Evolutionary conservation across 495 filamentous ascomycete genomes (phyloP).

Genomic region (Neurospora tetrasperma): DNA sequence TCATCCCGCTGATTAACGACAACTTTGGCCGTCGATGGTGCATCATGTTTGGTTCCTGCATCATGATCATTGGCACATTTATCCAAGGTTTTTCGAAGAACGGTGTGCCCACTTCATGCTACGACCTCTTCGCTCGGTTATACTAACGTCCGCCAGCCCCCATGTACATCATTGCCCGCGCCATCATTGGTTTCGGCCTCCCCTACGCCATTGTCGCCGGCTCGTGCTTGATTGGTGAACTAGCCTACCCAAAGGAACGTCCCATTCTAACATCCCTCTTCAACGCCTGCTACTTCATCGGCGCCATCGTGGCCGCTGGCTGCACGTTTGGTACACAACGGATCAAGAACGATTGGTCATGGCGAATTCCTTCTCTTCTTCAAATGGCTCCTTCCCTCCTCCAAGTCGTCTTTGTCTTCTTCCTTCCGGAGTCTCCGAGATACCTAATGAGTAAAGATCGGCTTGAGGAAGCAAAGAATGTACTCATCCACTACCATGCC

Average conservation of each 20-base stretch:
- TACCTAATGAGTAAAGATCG: slow-evolving; percentile 50
- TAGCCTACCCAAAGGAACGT: slow-evolving; percentile 55
- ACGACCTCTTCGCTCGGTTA: slow-evolving; percentile 7
- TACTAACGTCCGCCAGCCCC: background rate
- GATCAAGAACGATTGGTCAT: slow-evolving; percentile 50
- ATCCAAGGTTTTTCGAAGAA: slow-evolving; percentile 44
- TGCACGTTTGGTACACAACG: slow-evolving; percentile 47
- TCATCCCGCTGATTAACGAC: slow-evolving; percentile 49
- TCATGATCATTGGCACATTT: slow-evolving; percentile 47
- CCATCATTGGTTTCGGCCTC: slow-evolving; percentile 54
- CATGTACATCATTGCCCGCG: slow-evolving; percentile 56
- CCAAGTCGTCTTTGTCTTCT: slow-evolving; percentile 46
- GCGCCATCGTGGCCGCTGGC: slow-evolving; percentile 49
- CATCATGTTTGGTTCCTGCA: slow-evolving; percentile 47
- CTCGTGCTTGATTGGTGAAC: slow-evolving; percentile 52
- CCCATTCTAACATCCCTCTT: slow-evolving; percentile 54
- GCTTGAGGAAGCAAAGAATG: slow-evolving; percentile 44
- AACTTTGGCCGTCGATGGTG: slow-evolving; percentile 44
- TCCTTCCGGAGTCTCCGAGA: slow-evolving; percentile 51
- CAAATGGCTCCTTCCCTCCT: slow-evolving; percentile 45
- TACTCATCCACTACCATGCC: slow-evolving; percentile 53
- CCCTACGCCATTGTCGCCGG: slow-evolving; percentile 53
- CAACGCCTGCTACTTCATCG: slow-evolving; percentile 56
- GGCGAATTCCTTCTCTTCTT: slow-evolving; percentile 52
- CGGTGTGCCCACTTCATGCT: slow-evolving; percentile 21